Evolutionary conservation across 2,329 filamentous ascomycete species (phyloP), one percentile per base, ranked within the genome.

Genomic region (Cordyceps pruinosa): DNA sequence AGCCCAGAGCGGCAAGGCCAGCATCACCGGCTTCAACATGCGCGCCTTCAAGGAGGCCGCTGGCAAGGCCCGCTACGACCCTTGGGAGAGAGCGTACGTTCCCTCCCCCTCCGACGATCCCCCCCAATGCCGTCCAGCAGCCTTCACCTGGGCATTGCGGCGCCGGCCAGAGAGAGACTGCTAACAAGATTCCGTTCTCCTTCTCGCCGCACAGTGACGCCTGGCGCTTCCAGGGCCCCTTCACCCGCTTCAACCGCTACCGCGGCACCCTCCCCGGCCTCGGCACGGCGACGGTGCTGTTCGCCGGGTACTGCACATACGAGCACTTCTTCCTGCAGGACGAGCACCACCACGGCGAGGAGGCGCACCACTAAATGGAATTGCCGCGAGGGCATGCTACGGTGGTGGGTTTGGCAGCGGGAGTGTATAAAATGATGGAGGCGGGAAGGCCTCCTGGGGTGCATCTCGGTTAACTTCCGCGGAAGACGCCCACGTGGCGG

Each of bases 1-100:
- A 68, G 75, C 78, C 68, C 67, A 72, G 59, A 71, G 76, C 68
- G 74, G 75, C 66, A 81, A 82, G 77, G 80, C 83, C 70, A 91
- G 90, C 81, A 84, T 95, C 74, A 97, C 93, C 67, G 93, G 93
- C 76, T 97, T 97, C 81, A 87, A 94, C 77, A 81, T 90, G 68
- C 84, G 84, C 71, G 88, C 89, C 74, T 86, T 92, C 74, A 88
- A 85, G 70, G 84, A 83, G 62, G 80, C 91, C 46, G 78, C 89
- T 65, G 83, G 84, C 62, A 80, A 75, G 63, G 77, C 78, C 58
- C 73, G 76, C 71, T 83, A 86, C 72, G 85, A 88, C 63, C 85
- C 85, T 48, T 88, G 85, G 85, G 83, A 83, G 70, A 73, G 78
- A 77, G 69, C 72, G 85, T 87, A 62, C 72, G 83, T 42, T 39